Percentiles rank a stretch among this genome's conserved stretches.
These are phyloP conservation scores for Pascua guehoae DNA, from an alignment of 1,284 basidiomycete genomes.

Conservation along the genomic window DNA sequence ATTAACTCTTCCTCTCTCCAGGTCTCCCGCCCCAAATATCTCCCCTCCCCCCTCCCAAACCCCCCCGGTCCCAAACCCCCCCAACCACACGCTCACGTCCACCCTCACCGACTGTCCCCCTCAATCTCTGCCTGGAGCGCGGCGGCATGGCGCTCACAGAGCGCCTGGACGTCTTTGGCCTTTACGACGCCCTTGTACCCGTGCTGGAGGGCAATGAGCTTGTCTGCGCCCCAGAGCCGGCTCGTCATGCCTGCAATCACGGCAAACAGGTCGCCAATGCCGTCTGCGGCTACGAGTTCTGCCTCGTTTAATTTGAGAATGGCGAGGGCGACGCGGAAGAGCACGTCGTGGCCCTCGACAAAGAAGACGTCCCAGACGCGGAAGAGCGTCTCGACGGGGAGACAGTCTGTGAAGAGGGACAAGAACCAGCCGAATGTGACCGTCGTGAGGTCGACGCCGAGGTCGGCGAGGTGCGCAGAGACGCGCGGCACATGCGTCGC, in stretches of 20 bases:
- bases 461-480: slow-evolving; percentile 66
- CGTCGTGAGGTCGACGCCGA: slow-evolving; percentile 85
- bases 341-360: slow-evolving; percentile 83
- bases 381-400: slow-evolving; percentile 91
- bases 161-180: slow-evolving; percentile 65
- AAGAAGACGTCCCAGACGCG: slow-evolving; percentile 94
- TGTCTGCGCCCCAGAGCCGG: slow-evolving; percentile 87
- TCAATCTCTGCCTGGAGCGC: slow-evolving; percentile 29
- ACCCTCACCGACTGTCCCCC: slow-evolving; percentile 1
- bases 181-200: slow-evolving; percentile 34
- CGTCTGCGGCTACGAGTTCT: slow-evolving; percentile 75
- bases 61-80: background rate
- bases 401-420: slow-evolving; percentile 90
- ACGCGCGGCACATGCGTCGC: slow-evolving; percentile 72
- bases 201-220: slow-evolving; percentile 63
- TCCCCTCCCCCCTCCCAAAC: background rate
- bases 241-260: slow-evolving; percentile 80
- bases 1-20: too few species aligned
- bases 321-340: slow-evolving; percentile 84
- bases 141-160: slow-evolving; percentile 57
- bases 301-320: slow-evolving; percentile 78
- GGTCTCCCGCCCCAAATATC: background rate
- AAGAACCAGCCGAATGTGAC: slow-evolving; percentile 99
- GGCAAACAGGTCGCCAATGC: slow-evolving; percentile 80
- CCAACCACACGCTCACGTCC: too few species aligned